phyloP scores from a whole-genome alignment of 1,284 basidiomycete genomes.

The Cryptococcus sp. region DNA sequence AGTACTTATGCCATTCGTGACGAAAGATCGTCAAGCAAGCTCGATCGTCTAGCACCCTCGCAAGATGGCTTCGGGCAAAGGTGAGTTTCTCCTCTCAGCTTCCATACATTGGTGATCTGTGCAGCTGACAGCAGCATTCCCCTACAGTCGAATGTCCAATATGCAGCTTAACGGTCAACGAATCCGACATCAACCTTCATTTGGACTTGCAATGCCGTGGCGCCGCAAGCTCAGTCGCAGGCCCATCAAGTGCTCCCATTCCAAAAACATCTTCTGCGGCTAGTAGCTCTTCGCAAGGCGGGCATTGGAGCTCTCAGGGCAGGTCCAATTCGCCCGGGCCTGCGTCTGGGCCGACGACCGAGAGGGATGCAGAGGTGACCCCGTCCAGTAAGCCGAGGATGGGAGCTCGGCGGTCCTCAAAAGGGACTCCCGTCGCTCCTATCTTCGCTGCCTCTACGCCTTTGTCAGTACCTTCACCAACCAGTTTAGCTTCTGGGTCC shows the following conservation, averaged over 20 bases:
- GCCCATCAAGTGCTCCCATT: neutral
- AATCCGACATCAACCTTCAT: conserved; percentile 51
- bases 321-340: neutral
- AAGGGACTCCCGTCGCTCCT: conserved; percentile 16
- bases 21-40: too few species aligned
- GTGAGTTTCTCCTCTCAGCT: conserved; percentile 2
- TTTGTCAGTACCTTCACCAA: too few species aligned
- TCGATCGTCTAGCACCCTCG: neutral
- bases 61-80: conserved; percentile 12
- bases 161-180: conserved; percentile 39
- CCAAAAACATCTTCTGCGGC: neutral
- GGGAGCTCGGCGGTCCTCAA: conserved; percentile 1
- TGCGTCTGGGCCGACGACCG: neutral
- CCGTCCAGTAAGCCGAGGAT: conserved; percentile 5
- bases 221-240: neutral
- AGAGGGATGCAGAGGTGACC: conserved; percentile 8
- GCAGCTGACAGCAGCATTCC: neutral
- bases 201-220: conserved; percentile 48
- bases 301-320: neutral
- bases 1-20: too few species aligned
- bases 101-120: neutral
- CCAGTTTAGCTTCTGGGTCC: too few species aligned
- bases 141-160: conserved; percentile 47
- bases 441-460: conserved; percentile 12
- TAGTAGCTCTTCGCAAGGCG: neutral